Conservation (phyloP, 2,329 filamentous ascomycete species). For the Aspergillus persii region DNA sequence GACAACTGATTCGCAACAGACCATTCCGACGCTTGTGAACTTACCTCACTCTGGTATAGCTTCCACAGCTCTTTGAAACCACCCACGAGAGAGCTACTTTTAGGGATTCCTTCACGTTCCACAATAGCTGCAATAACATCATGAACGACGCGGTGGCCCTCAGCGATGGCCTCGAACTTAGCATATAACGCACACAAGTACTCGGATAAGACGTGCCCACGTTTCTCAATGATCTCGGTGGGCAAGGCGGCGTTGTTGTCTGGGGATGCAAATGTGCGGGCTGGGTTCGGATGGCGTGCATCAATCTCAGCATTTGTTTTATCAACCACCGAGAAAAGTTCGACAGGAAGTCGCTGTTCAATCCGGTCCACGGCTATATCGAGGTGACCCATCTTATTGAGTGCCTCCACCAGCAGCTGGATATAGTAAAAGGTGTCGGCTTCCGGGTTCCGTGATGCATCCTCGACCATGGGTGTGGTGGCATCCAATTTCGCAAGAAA, state of each 20-base stretch:
- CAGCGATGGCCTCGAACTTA: constrained; percentile 95
- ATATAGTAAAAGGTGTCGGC: constrained; percentile 95
- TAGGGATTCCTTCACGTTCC: constrained; percentile 68
- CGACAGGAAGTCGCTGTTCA: constrained; percentile 88
- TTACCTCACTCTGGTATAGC: constrained; percentile 83
- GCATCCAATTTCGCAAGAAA: constrained; percentile 59
- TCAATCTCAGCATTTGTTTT: constrained; percentile 94
- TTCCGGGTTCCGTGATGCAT: constrained; percentile 89
- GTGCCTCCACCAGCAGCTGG: constrained; percentile 76
- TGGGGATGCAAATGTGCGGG: constrained; percentile 51
- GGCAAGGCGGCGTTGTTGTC: constrained; percentile 57
- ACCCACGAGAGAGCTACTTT: constrained; percentile 68
- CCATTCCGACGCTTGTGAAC: background rate
- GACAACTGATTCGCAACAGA: background rate
- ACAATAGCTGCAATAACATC: constrained; percentile 87
- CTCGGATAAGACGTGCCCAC: constrained; percentile 84
- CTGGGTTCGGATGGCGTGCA: constrained; percentile 81
- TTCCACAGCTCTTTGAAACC: constrained; percentile 98
- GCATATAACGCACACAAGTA: constrained; percentile 89
- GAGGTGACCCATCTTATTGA: constrained; percentile 84
- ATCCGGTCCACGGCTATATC: constrained; percentile 85
- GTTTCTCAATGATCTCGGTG: constrained; percentile 69
- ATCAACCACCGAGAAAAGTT: constrained; percentile 89
- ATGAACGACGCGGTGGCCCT: constrained; percentile 90
- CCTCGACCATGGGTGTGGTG: constrained; percentile 66